Conservation (phyloP, 768 basidiomycete species). For the Boletus sensibilis region DNA sequence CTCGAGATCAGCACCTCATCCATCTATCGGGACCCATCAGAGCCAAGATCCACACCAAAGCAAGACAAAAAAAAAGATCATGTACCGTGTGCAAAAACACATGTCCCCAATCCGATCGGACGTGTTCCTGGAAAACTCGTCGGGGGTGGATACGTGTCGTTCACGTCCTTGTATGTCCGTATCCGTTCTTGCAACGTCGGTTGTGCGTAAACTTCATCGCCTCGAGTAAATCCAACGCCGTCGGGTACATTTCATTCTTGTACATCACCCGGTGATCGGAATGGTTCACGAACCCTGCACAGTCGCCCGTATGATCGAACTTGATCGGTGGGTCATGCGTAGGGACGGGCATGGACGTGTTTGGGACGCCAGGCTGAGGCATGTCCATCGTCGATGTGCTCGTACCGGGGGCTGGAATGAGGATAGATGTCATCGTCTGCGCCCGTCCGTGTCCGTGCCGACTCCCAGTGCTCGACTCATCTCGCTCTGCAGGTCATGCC, state of each 20-base stretch:
- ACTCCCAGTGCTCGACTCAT: constrained; percentile 14
- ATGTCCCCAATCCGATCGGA: constrained; percentile 55
- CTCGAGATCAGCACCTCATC: constrained; percentile 65
- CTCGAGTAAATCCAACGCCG: constrained; percentile 73
- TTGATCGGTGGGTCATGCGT: constrained; percentile 28
- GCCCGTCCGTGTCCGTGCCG: constrained; percentile 21
- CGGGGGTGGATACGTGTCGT: constrained; percentile 39
- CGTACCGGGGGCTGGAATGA: constrained; percentile 20
- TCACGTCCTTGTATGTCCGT: constrained; percentile 40
- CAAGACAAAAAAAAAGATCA: constrained; percentile 1
- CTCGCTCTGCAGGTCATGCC: constrained; percentile 16
- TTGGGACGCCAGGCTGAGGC: neutral
- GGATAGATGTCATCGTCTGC: constrained; percentile 21
- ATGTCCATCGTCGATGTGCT: neutral
- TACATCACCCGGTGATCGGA: constrained; percentile 64
- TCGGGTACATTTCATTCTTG: constrained; percentile 56
- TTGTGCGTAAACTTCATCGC: constrained; percentile 62
- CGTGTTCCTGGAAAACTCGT: constrained; percentile 33
- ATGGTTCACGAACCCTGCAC: constrained; percentile 59
- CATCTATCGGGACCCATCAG: constrained; percentile 44
- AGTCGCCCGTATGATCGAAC: constrained; percentile 44
- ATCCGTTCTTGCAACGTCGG: constrained; percentile 59
- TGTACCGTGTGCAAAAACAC: constrained; percentile 52
- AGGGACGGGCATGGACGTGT: constrained; percentile 17
- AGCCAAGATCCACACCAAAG: neutral